phyloP scores from a whole-genome alignment of 148 eudicot species.

The Vaccinium myrtillus region DNA sequence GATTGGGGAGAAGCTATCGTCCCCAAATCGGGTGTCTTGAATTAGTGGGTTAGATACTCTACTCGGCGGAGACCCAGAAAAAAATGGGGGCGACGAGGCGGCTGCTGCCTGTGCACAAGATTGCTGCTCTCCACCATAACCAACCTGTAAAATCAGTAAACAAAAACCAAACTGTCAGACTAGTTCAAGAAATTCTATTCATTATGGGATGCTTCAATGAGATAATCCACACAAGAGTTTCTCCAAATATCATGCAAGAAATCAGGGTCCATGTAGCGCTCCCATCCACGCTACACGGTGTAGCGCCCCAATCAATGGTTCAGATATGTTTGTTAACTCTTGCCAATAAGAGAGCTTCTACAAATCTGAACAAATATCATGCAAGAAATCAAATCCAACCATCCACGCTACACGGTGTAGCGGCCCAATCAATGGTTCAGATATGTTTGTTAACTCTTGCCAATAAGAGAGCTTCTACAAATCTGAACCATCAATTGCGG shows the following conservation, averaged over 20 bases:
- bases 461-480: no score
- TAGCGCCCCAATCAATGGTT: no score
- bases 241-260: background rate
- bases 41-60: slow-evolving; percentile 99
- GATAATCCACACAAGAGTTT: background rate
- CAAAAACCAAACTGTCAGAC: background rate
- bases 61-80: slow-evolving; percentile 96
- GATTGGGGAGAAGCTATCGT: slow-evolving; percentile 48
- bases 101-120: slow-evolving; percentile 52
- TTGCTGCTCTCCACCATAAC: slow-evolving; percentile 63
- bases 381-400: no score
- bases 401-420: no score
- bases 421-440: no score
- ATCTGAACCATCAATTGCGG: no score
- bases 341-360: no score
- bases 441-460: no score
- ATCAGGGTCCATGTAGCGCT: no score
- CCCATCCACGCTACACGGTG: no score
- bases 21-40: slow-evolving; percentile 87
- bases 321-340: no score
- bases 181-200: background rate
- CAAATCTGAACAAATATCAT: no score
- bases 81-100: slow-evolving; percentile 96
- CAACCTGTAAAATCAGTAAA: slow-evolving; percentile 44
- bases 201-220: background rate